Conservation (phyloP, 352 stramenopile genomes). For the Vaucheria bursata region DNA sequence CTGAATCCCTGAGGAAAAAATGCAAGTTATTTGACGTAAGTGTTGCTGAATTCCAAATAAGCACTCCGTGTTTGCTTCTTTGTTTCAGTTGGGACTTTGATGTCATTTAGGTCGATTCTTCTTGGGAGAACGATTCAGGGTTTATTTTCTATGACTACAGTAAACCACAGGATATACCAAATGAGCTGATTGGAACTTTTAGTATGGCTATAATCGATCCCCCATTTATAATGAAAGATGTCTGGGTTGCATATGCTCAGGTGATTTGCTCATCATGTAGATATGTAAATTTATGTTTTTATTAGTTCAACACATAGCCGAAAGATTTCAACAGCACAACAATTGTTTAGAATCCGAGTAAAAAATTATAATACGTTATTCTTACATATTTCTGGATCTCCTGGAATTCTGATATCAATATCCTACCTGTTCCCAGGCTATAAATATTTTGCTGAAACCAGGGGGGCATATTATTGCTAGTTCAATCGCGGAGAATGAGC, state of each 20-base stretch:
- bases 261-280: too few relatives aligned
- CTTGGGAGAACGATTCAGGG: slow-evolving; percentile 58
- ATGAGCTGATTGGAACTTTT: slow-evolving; percentile 59
- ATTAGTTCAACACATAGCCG: too few relatives aligned
- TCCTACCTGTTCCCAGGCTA: slow-evolving; percentile 7
- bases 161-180: slow-evolving; percentile 59
- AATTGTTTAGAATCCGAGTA: too few relatives aligned
- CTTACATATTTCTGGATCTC: too few relatives aligned
- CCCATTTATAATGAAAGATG: slow-evolving; percentile 82
- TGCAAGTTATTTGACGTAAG: slow-evolving; percentile 77
- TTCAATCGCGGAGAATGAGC: slow-evolving; percentile 78
- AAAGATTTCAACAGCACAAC: too few relatives aligned
- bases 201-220: slow-evolving; percentile 84
- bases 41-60: slow-evolving; percentile 11
- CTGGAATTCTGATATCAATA: slow-evolving; percentile 26
- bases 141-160: slow-evolving; percentile 84
- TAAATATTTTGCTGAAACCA: slow-evolving; percentile 28
- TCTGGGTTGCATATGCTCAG: slow-evolving; percentile 49
- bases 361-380: too few relatives aligned
- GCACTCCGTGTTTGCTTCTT: background rate
- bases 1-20: slow-evolving; percentile 52
- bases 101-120: slow-evolving; percentile 62
- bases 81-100: background rate
- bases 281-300: too few relatives aligned
- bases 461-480: slow-evolving; percentile 60